Evolutionary conservation across 352 stramenopile genomes (phyloP), one percentile per base, ranked within the genome.

Genomic region (Phytophthora pseudosyringae): DNA sequence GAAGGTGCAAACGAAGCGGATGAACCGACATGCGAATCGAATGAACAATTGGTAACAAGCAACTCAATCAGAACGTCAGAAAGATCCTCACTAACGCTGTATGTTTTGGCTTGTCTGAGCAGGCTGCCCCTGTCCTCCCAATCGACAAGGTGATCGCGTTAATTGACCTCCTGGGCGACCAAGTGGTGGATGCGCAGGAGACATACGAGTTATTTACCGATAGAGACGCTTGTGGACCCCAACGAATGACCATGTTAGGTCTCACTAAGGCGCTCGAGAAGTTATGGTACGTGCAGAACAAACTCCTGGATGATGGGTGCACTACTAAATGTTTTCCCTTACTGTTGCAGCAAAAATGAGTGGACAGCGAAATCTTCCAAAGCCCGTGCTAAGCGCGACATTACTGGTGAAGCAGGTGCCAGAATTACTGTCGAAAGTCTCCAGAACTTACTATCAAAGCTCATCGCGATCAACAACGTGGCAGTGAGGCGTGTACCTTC

Each of bases 81-180:
- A 21, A 1, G 21, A 21, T 21, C 2, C 21, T 21, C 38, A 44
- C 38, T 44, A 26, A 44, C 11, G 25, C n/a, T 8, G 21, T 21
- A 21, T 2, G 21, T 21, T 1, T 21, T 21, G 21, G 28, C 6
- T 40, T 39, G 29, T 28, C 11, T 16, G 7, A 29, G 6, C 9
- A 12, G 9, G 6, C 47, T 8, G 45, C 40, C 8, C 0, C 52
- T 6, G 58, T 67, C 3, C 57, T 87, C 3, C 49, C 78, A 0
- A 64, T 75, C 13, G 64, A 83, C 13, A 73, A 75, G 38, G 81
- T 91, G 44, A 66, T 89, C 29, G 68, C 76, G 5, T 35, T 93
- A 31, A 69, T 93, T 16, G 81, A 93, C 57, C 73, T 81, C 18
- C 64, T 93, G 1, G 83, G 83, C 0, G 81, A 93, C 16, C 62